Percentiles rank a stretch among this genome's conserved stretches.
Evolutionary conservation across 2,329 filamentous ascomycete genomes (phyloP).

Genomic region (Colletotrichum brevisporum): DNA sequence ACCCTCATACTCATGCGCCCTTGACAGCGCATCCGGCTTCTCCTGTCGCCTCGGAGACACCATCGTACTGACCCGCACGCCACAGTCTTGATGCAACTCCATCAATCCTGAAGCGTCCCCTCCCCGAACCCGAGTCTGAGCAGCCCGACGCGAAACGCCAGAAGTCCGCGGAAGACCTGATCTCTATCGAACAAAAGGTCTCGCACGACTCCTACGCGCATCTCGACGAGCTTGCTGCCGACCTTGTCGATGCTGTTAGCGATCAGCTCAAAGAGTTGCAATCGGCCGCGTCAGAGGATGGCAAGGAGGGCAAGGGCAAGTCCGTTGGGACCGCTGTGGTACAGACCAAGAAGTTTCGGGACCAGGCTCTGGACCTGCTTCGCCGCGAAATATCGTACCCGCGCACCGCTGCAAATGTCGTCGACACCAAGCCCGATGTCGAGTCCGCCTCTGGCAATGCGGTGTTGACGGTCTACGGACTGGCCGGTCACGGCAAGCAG

Average conservation of each 20-base stretch:
- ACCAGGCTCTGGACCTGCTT: slow-evolving; percentile 73
- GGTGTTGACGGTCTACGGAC: slow-evolving; percentile 83
- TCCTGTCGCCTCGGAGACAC: not conserved
- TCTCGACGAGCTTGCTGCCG: slow-evolving; percentile 75
- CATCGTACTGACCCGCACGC: slow-evolving; percentile 48
- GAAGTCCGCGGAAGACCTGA: slow-evolving; percentile 64
- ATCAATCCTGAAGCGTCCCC: slow-evolving; percentile 68
- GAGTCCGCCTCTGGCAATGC: slow-evolving; percentile 56
- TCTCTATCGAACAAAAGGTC: slow-evolving; percentile 67
- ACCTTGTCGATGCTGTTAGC: slow-evolving; percentile 65
- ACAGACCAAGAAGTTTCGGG: slow-evolving; percentile 70
- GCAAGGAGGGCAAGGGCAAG: slow-evolving; percentile 45
- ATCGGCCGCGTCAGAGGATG: slow-evolving; percentile 47
- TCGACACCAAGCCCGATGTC: slow-evolving; percentile 55
- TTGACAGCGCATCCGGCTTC: slow-evolving; percentile 8
- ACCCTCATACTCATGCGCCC: slow-evolving; percentile 21
- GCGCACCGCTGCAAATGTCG: slow-evolving; percentile 50
- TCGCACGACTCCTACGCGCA: slow-evolving; percentile 66
- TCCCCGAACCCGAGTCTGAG: slow-evolving; percentile 59
- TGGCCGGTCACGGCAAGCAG: slow-evolving; percentile 80
- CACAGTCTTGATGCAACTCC: slow-evolving; percentile 68
- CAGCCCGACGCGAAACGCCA: slow-evolving; percentile 73
- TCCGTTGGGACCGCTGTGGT: slow-evolving; percentile 53
- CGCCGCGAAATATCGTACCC: slow-evolving; percentile 72
- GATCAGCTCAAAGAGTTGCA: slow-evolving; percentile 64